phyloP scores from a whole-genome alignment of 495 filamentous ascomycete genomes.

The Lasiosphaeria hispida region DNA sequence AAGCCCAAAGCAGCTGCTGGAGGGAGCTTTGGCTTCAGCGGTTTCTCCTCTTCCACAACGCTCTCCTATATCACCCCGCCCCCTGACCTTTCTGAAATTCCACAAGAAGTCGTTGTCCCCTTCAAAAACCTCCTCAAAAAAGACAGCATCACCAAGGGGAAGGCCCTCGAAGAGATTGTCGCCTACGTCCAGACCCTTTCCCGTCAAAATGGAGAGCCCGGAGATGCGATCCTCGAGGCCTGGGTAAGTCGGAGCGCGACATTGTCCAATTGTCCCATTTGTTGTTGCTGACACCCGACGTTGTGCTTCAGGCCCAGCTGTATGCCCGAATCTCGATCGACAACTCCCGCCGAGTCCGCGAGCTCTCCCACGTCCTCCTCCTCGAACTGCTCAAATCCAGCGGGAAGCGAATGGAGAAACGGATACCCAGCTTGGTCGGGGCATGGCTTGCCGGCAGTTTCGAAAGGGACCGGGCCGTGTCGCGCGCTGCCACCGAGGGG shows the following conservation, averaged over 20 bases:
- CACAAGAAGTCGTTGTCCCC: conserved; percentile 76
- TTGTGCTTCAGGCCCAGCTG: conserved; percentile 61
- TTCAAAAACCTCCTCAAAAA: conserved; percentile 93
- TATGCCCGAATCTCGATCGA: conserved; percentile 90
- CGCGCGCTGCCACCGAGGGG: conserved; percentile 70
- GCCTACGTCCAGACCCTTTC: conserved; percentile 52
- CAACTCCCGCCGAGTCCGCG: conserved; percentile 79
- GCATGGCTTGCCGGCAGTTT: conserved; percentile 86
- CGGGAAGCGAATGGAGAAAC: conserved; percentile 75
- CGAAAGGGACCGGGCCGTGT: conserved; percentile 74
- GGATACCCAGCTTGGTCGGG: conserved; percentile 72
- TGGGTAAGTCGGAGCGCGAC: conserved; percentile 64
- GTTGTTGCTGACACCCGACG: neutral
- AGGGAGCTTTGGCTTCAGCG: conserved; percentile 20
- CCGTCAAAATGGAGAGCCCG: conserved; percentile 54
- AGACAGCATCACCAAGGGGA: conserved; percentile 88
- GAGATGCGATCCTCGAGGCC: conserved; percentile 75
- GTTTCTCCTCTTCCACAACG: conserved; percentile 51
- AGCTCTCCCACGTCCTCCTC: conserved; percentile 73
- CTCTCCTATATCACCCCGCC: conserved; percentile 86
- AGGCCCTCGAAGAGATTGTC: conserved; percentile 83
- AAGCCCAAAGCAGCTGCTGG: conserved; percentile 1
- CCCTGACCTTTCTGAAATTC: conserved; percentile 74
- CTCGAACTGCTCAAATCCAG: conserved; percentile 67
- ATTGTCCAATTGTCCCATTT: neutral